phyloP scores from a whole-genome alignment of 1,139 yeast species.

The Suhomyces wounanorum region DNA sequence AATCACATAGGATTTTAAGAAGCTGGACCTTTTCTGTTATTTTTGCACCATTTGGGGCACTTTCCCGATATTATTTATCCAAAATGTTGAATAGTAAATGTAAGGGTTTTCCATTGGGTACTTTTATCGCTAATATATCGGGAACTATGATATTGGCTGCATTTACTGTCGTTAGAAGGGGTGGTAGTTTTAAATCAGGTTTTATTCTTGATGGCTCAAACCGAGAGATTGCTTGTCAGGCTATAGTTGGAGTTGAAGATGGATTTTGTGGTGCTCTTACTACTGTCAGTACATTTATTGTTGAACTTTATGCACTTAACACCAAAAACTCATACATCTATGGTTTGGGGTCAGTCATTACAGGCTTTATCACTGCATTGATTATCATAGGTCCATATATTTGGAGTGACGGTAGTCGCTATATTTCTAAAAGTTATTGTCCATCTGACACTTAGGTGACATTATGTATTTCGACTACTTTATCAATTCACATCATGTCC shows the following conservation, averaged over 20 bases:
- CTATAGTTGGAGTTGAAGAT: slow-evolving; percentile 57
- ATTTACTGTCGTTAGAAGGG: slow-evolving; percentile 51
- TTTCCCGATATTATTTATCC: slow-evolving; percentile 56
- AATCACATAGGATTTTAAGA: slow-evolving; percentile 46
- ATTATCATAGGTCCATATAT: slow-evolving; percentile 56
- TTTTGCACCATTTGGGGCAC: slow-evolving; percentile 71
- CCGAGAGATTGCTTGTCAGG: slow-evolving; percentile 45
- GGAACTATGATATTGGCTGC: slow-evolving; percentile 64
- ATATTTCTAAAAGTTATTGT: too few relatives aligned
- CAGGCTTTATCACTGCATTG: slow-evolving; percentile 43
- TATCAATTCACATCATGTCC: too few relatives aligned
- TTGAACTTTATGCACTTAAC: slow-evolving; percentile 54
- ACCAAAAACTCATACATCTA: slow-evolving; percentile 39
- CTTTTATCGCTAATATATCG: slow-evolving; percentile 64
- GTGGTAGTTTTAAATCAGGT: slow-evolving; percentile 27
- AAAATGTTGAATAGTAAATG: slow-evolving; percentile 45
- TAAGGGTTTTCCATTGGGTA: slow-evolving; percentile 66
- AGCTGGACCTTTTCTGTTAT: slow-evolving; percentile 58
- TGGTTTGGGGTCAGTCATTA: slow-evolving; percentile 36
- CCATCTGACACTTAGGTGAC: too few relatives aligned
- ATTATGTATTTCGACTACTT: too few relatives aligned
- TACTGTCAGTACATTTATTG: slow-evolving; percentile 76
- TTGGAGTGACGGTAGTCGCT: slow-evolving; percentile 44
- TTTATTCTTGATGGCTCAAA: slow-evolving; percentile 5
- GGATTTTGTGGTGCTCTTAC: slow-evolving; percentile 82